These are phyloP conservation scores for Camellia oleifera DNA, from an alignment of 179 eudicot genomes.

Conservation along the genomic window DNA sequence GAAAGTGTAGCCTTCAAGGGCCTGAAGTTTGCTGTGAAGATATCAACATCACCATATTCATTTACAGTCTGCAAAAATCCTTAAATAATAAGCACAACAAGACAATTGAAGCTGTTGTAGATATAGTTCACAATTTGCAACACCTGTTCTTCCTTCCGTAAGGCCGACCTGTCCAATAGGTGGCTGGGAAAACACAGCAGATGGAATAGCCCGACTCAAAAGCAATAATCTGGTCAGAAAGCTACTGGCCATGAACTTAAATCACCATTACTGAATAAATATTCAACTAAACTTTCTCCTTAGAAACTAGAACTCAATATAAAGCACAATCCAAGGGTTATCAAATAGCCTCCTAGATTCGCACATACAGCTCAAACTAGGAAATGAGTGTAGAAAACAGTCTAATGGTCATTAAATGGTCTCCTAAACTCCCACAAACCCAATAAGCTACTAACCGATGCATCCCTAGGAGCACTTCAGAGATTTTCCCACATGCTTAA, in stretches of 20 bases:
- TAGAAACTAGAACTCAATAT: background rate
- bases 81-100: conserved; percentile 12
- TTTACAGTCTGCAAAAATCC: conserved; percentile 62
- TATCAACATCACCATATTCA: conserved; percentile 77
- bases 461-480: background rate
- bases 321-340: no score
- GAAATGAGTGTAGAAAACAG: background rate
- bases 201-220: conserved; percentile 72
- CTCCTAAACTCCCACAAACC: background rate
- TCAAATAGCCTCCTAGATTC: background rate
- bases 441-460: background rate
- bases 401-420: background rate
- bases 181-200: conserved; percentile 98
- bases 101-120: conserved; percentile 5
- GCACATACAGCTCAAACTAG: background rate
- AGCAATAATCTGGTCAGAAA: conserved; percentile 26
- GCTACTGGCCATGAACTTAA: background rate
- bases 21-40: conserved; percentile 81
- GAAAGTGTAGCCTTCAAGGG: conserved; percentile 95
- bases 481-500: background rate
- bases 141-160: conserved; percentile 92
- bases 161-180: conserved; percentile 94
- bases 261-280: background rate
- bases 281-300: background rate
- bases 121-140: conserved; percentile 11